Evolutionary conservation across 306 rosid species (phyloP), one percentile per base, ranked within the genome.

Genomic region (Trifolium subterraneum): DNA sequence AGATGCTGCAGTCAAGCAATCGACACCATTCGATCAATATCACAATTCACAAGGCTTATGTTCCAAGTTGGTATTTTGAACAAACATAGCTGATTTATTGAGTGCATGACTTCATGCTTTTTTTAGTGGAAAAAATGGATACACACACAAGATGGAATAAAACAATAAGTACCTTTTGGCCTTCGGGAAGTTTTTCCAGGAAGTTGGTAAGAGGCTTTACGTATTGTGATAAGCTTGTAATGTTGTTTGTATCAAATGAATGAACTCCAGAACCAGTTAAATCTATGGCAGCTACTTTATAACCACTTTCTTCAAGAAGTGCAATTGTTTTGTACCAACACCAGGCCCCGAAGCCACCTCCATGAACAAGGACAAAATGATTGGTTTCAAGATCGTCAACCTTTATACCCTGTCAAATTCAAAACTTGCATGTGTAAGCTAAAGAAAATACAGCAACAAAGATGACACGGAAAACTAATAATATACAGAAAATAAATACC

Each of bases 291-390:
- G 92, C 64, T 11, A 89, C 99, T 79, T 84, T 88, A 74, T 82
- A 94, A 79, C 99, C 96, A 39, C 80, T 86, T 78, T 94, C 98
- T 85, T 92, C 99, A 31, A 94, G 81, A 76, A 92, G 97, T 36
- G 99, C 96, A 68, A 94, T 94, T 54, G 99, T 90, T 87, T 94
- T 94, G 83, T 94, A 94, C 99, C 99, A 94, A 84, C 99, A 94
- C 99, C 99, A 94, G 14, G 99, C 99, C 75, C 99, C 99, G 44
- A 94, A 94, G 29, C 99, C 99, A 48, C 99, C 99, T 70, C 99
- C 99, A 67, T 94, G 99, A 54, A 94, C 92, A 74, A 94, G 99
- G 76, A 94, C 95, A 87, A 92, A 88, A 85, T 78, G 89, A 70
- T 78, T 86, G 78, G 95, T 92, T 79, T 94, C 99, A 31, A 94